Conservation (phyloP, 2,329 filamentous ascomycete species). For the Capronia americana region DNA sequence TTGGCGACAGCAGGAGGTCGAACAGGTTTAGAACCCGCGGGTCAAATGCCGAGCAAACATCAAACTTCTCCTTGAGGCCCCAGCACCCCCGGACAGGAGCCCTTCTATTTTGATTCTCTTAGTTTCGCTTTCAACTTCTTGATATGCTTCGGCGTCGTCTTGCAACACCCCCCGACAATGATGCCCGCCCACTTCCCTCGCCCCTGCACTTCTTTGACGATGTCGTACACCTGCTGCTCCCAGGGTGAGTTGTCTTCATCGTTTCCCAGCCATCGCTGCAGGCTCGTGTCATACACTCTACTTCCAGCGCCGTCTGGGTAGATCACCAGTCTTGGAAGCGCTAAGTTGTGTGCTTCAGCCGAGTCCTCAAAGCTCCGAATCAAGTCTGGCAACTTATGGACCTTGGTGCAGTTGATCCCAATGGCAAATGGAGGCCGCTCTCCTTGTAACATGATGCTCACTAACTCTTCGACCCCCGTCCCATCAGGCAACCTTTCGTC, state of each 20-base stretch:
- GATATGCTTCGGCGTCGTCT: slow-evolving; percentile 50
- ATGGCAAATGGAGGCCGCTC: slow-evolving; percentile 62
- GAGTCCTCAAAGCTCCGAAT: slow-evolving; percentile 42
- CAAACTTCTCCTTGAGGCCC: background rate
- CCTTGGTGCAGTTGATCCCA: slow-evolving; percentile 69
- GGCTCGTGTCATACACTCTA: slow-evolving; percentile 69
- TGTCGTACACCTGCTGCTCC: slow-evolving; percentile 44
- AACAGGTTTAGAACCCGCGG: background rate
- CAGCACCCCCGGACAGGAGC: background rate
- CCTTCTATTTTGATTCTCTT: slow-evolving; percentile 8
- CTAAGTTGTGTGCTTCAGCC: slow-evolving; percentile 49
- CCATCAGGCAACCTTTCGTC: slow-evolving; percentile 64
- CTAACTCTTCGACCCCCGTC: slow-evolving; percentile 53
- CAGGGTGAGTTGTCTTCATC: slow-evolving; percentile 37
- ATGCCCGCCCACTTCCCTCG: slow-evolving; percentile 40
- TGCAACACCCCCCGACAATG: slow-evolving; percentile 56
- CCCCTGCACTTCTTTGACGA: slow-evolving; percentile 38
- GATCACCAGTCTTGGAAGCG: slow-evolving; percentile 62
- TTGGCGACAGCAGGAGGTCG: background rate
- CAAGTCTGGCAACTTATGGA: slow-evolving; percentile 44
- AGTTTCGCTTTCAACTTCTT: slow-evolving; percentile 40
- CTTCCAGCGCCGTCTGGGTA: slow-evolving; percentile 74
- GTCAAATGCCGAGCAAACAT: background rate
- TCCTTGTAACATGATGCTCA: slow-evolving; percentile 47
- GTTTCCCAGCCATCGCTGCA: slow-evolving; percentile 63